Base-by-base conservation (phyloP, 495 filamentous ascomycete species). In the Clavariopsis aquatica region DNA sequence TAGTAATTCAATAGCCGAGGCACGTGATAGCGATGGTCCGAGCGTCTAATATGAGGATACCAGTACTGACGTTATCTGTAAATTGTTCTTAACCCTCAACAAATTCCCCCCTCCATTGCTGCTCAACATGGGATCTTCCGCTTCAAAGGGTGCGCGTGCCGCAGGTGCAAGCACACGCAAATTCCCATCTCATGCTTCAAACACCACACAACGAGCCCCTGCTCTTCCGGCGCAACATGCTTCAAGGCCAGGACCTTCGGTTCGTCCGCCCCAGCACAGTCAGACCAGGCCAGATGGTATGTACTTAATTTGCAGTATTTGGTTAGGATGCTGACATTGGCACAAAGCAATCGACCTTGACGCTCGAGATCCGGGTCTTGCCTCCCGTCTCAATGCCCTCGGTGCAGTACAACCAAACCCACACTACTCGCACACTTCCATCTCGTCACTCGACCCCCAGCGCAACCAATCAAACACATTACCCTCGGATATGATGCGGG, bases 291-390 rank as follows among this genome's bases (percentile, higher is more conserved):
- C 72, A 49, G 55, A 76, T 69, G 71, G 77, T 77, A 70, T 23
- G 68, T 34, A 23, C 19, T 24, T 52, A 19, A n/a, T n/a, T n/a
- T n/a, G n/a, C n/a, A n/a, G n/a, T n/a, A n/a, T n/a, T n/a, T n/a
- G n/a, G n/a, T n/a, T n/a, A n/a, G n/a, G n/a, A n/a, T n/a, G n/a
- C n/a, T n/a, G n/a, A n/a, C n/a, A n/a, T n/a, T n/a, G n/a, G n/a
- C n/a, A n/a, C n/a, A 43, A 43, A 88, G 85, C 84, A n/a, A 84
- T 89, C 61, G 82, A 87, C 70, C 77, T 85, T 62, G 87, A 89
- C 68, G 83, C 82, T 63, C 80, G 79, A n/a, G 85, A 88, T 67
- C 85, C 86, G 1, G 75, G 83, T 72, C 87, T 85, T 74, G 83
- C 82, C 52, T 80, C 79, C 66, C 84, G 83, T 53, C 82, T 89